Conservation (phyloP, 2,329 filamentous ascomycete genomes). For the Cercospora berteroae region DNA sequence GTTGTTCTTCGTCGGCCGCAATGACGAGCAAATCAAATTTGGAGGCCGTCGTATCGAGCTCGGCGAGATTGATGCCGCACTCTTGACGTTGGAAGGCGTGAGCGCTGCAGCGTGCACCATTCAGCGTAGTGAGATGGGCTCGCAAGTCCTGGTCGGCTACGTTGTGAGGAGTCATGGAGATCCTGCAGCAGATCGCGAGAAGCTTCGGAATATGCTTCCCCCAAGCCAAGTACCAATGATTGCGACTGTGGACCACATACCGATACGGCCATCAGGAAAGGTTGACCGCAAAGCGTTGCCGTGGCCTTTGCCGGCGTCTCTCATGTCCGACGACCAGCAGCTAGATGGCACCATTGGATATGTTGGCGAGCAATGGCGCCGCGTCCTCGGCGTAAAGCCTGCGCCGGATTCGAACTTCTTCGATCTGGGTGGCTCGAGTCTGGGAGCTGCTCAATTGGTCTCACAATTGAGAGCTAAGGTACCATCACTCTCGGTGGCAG, state of each 20-base stretch:
- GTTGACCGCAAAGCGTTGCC: constrained; percentile 12
- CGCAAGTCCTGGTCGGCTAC: constrained; percentile 15
- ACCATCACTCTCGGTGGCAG: constrained; percentile 5
- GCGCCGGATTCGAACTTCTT: constrained; percentile 6
- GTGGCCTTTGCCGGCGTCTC: constrained; percentile 9
- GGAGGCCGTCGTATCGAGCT: constrained; percentile 13
- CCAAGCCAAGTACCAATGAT: constrained; percentile 13
- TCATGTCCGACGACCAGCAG: neutral
- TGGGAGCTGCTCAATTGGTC: constrained; percentile 11
- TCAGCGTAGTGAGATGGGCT: constrained; percentile 11
- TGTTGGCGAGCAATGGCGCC: constrained; percentile 10
- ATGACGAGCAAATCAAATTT: constrained; percentile 14
- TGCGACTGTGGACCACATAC: constrained; percentile 9
- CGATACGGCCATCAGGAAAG: constrained; percentile 6
- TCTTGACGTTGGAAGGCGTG: constrained; percentile 1
- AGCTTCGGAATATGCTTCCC: constrained; percentile 12
- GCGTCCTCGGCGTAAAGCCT: constrained; percentile 8
- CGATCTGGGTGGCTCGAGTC: constrained; percentile 12
- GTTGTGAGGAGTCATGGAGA: constrained; percentile 5
- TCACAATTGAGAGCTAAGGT: constrained; percentile 1
- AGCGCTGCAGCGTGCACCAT: constrained; percentile 12
- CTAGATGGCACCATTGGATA: constrained; percentile 1
- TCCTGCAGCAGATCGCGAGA: constrained; percentile 6
- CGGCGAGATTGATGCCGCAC: constrained; percentile 11
- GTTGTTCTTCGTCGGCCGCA: constrained; percentile 6